Evolutionary conservation across 257 asterid species (phyloP).

Genomic region (Solanum corneliomulleri): DNA sequence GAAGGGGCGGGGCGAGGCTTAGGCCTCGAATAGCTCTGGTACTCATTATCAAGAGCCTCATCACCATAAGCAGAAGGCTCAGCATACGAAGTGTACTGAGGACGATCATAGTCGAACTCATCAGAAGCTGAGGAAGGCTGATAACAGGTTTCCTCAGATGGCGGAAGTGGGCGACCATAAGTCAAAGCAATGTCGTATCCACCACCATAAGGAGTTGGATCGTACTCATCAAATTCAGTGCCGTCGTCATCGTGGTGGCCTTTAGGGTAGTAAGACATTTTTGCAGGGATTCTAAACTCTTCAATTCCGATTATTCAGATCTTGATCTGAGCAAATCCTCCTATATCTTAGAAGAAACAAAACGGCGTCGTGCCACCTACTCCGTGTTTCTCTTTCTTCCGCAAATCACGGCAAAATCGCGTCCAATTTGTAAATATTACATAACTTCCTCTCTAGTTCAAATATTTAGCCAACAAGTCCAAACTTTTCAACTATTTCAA

Average conservation of each 20-base stretch:
- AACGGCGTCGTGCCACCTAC: not conserved
- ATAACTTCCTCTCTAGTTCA: not conserved
- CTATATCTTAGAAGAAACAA: not conserved
- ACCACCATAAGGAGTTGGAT: constrained; percentile 82
- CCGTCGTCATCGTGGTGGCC: constrained; percentile 53
- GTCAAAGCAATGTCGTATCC: constrained; percentile 63
- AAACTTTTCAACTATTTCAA: not conserved
- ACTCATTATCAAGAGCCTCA: constrained; percentile 67
- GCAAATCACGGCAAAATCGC: not conserved
- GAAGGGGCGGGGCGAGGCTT: constrained; percentile 41
- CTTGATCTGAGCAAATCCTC: not conserved
- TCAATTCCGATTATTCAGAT: not conserved
- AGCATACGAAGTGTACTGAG: constrained; percentile 55
- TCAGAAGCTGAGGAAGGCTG: constrained; percentile 41
- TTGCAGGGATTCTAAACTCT: not conserved
- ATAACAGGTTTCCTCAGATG: constrained; percentile 73
- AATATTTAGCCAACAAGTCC: not conserved
- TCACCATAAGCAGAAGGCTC: constrained; percentile 74
- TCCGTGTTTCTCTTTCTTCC: not conserved
- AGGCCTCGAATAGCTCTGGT: constrained; percentile 65
- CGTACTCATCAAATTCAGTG: constrained; percentile 75
- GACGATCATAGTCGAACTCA: constrained; percentile 67
- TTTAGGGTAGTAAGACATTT: constrained; percentile 69
- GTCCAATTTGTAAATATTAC: not conserved
- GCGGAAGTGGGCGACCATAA: constrained; percentile 72